phyloP scores from a whole-genome alignment of 2,329 filamentous ascomycete genomes.

The Didymella keratinophila region DNA sequence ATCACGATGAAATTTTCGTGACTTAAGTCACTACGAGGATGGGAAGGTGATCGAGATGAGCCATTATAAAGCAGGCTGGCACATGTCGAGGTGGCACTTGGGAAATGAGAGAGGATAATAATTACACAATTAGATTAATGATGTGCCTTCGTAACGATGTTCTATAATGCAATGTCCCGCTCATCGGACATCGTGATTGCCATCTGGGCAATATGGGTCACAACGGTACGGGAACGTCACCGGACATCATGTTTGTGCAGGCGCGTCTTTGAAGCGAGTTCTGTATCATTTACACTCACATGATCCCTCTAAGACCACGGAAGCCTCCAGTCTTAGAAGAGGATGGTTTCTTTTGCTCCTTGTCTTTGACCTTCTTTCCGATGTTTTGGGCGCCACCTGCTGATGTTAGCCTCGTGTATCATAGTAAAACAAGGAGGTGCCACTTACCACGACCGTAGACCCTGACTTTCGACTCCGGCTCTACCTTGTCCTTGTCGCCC shows the following conservation, averaged over 20 bases:
- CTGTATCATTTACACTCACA: conserved; percentile 27
- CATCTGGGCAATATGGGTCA: background rate
- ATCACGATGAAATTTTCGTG: too few relatives aligned
- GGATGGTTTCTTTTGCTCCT: conserved; percentile 56
- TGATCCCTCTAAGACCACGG: conserved; percentile 51
- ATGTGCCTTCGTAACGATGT: too few relatives aligned
- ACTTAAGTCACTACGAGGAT: too few relatives aligned
- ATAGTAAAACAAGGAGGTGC: background rate
- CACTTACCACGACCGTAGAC: conserved; percentile 64
- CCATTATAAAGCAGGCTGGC: too few relatives aligned
- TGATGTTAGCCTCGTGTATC: conserved; percentile 44
- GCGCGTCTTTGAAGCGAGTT: background rate
- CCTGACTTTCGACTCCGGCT: conserved; percentile 58
- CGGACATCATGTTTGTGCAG: too few relatives aligned
- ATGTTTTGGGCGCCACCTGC: conserved; percentile 62
- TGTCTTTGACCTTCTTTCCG: conserved; percentile 62
- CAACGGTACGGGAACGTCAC: too few relatives aligned
- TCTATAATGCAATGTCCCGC: background rate
- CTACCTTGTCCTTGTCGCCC: conserved; percentile 55
- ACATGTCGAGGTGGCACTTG: too few relatives aligned
- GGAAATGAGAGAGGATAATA: too few relatives aligned
- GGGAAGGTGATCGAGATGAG: too few relatives aligned
- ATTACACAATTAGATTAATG: too few relatives aligned
- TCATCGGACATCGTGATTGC: background rate
- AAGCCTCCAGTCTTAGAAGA: conserved; percentile 49